These are phyloP conservation scores for Choanephora cucurbitarum DNA, from an alignment of 371 early-diverging fungal species.

Conservation along the genomic window DNA sequence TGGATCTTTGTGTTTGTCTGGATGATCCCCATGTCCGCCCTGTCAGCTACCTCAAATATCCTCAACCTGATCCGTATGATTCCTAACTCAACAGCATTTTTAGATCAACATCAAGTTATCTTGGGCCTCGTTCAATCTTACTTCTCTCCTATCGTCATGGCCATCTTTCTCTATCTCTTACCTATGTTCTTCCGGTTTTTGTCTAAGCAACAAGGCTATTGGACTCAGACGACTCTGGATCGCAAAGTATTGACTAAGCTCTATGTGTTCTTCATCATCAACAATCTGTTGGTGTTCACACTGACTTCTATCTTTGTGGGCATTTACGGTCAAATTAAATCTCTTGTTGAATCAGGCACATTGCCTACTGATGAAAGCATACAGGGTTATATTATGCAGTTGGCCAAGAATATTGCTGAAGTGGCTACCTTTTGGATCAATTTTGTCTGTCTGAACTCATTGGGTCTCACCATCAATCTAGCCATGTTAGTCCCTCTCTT, in stretches of 20 bases:
- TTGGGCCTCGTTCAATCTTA: conserved; percentile 70
- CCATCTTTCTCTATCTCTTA: conserved; percentile 67
- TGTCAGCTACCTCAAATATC: conserved; percentile 68
- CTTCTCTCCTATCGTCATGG: conserved; percentile 72
- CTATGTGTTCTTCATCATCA: conserved; percentile 77
- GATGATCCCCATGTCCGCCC: conserved; percentile 67
- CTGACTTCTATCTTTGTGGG: conserved; percentile 61
- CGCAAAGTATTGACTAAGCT: conserved; percentile 76
- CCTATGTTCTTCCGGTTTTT: conserved; percentile 69
- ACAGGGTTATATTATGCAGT: conserved; percentile 30
- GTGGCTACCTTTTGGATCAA: conserved; percentile 71
- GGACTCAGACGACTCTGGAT: conserved; percentile 73
- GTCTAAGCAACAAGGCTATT: conserved; percentile 78
- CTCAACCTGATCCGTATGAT: conserved; percentile 57
- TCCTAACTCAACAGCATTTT: conserved; percentile 55
- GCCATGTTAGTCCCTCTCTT: conserved; percentile 71
- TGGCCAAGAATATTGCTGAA: conserved; percentile 48
- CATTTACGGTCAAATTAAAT: conserved; percentile 55
- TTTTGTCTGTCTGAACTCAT: conserved; percentile 63
- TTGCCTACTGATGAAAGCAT: conserved; percentile 27
- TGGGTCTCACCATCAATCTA: conserved; percentile 65
- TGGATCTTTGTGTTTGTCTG: conserved; percentile 67
- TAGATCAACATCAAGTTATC: conserved; percentile 49
- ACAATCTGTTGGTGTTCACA: conserved; percentile 70
- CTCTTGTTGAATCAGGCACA: conserved; percentile 39